Percentiles rank a stretch among this genome's conserved stretches.
Evolutionary conservation across 345 rosid species (phyloP).

Genomic region (Eucalyptus polyanthemos): DNA sequence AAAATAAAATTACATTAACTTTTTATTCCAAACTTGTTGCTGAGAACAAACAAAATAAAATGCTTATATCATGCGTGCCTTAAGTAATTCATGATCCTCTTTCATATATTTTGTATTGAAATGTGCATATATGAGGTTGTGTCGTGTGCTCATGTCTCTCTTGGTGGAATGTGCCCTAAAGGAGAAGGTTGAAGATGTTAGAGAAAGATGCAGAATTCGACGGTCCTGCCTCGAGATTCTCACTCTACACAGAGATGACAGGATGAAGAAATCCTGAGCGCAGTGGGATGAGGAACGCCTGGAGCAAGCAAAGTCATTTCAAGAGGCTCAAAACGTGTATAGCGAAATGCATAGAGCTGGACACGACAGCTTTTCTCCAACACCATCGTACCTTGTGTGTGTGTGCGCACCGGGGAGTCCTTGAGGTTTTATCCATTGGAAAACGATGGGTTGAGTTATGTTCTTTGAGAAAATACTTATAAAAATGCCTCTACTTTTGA

Average conservation of each 20-base stretch:
- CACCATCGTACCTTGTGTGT: not conserved
- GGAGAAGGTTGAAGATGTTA: not conserved
- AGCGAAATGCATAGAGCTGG: not conserved
- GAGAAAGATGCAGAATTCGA: not conserved
- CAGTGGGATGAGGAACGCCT: not conserved
- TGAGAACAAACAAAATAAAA: no score
- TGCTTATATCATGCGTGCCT: fast-evolving
- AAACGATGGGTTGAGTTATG: not conserved
- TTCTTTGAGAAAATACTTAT: not conserved
- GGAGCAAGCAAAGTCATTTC: not conserved
- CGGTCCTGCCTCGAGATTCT: not conserved
- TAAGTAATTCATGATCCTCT: not conserved
- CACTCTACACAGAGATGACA: not conserved
- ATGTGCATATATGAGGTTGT: not conserved
- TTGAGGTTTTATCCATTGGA: not conserved
- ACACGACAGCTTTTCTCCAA: not conserved
- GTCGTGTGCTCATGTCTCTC: not conserved
- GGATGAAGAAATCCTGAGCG: not conserved
- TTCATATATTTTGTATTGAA: not conserved
- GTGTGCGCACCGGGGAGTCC: not conserved
- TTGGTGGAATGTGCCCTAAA: not conserved
- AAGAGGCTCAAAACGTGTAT: not conserved
- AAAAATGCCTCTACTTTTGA: not conserved
- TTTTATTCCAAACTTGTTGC: no score
- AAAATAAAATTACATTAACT: fast-evolving